Percentiles rank a stretch among this genome's conserved stretches.
phyloP scores from a whole-genome alignment of 2,329 filamentous ascomycete species.

The Ceratocystis smalleyi region DNA sequence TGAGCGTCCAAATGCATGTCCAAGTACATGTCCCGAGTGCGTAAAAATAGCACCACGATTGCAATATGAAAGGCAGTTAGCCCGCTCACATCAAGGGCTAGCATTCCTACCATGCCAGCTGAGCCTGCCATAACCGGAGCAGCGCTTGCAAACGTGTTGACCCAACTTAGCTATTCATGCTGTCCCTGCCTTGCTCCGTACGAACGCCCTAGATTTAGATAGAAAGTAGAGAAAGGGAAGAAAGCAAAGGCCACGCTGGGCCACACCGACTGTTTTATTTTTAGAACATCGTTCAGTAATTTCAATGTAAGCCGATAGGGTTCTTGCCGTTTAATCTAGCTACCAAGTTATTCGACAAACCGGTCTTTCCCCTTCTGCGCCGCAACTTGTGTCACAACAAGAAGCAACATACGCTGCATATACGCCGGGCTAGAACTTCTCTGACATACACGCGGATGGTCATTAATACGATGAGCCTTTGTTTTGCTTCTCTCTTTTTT shows the following conservation, averaged over 20 bases:
- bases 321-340: not conserved
- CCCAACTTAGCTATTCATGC: not conserved
- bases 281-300: too few species aligned
- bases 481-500: not conserved
- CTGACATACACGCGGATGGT: too few species aligned
- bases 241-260: not conserved
- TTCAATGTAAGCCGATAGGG: not conserved
- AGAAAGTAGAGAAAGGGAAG: not conserved
- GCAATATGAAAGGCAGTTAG: not conserved
- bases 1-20: too few species aligned
- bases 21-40: too few species aligned
- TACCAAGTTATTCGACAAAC: not conserved
- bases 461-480: not conserved
- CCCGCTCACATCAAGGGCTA: not conserved
- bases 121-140: not conserved
- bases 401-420: not conserved
- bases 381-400: not conserved
- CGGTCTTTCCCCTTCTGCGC: not conserved
- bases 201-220: not conserved
- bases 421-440: too few species aligned
- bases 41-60: not conserved
- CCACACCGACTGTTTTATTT: too few species aligned
- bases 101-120: slow-evolving; percentile 1
- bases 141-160: not conserved
- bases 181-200: not conserved